Base-by-base conservation (phyloP, 2,329 filamentous ascomycete species). In the Cercospora canescens region DNA sequence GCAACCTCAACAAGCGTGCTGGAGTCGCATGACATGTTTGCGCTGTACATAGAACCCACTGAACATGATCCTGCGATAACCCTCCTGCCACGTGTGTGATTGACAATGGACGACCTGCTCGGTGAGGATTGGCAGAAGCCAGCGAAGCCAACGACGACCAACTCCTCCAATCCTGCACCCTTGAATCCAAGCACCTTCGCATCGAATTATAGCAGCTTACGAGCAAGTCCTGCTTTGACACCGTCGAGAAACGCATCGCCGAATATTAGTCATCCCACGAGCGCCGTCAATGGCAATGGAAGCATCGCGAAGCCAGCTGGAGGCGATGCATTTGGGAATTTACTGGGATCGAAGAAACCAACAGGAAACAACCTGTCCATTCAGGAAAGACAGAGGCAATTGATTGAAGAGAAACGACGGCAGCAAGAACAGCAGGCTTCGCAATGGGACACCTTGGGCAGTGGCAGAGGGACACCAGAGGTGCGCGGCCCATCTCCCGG, bases 391-490 rank as follows among this genome's bases (percentile, higher is more conserved):
- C 88, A 91, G 77, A 85, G 82, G 73, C 90, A 88, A 67, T 80
- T 97, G 70, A 87, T 91, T 70, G 92, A 96, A 78, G 89, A 93
- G 73, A 91, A 92, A 78, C 86, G 88, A 68, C 87, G 86, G 66
- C 91, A 94, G 76, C 91, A 93, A 67, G 90, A 89, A 65, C 90
- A 94, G 76, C 87, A 87, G 75, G 87, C 85, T 73, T 89, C 85
- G 73, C 87, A 89, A 76, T 86, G 89, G 73, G 92, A 95, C 70
- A 85, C 87, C 32, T 89, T 94, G 67, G 97, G 93, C 78, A 93
- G 92, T 2, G 80, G 63, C 50, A 84, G 82, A 72, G 82, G 77
- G 60, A 84, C 80, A 39, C 80, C 77, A 57, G 69, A 74, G 48
- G 39, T 70, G 14, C 67, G 72, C 65, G 66, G 68, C 18, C 66